phyloP scores from a whole-genome alignment of 371 early-diverging fungal genomes.

The Choanephora cucurbitarum region DNA sequence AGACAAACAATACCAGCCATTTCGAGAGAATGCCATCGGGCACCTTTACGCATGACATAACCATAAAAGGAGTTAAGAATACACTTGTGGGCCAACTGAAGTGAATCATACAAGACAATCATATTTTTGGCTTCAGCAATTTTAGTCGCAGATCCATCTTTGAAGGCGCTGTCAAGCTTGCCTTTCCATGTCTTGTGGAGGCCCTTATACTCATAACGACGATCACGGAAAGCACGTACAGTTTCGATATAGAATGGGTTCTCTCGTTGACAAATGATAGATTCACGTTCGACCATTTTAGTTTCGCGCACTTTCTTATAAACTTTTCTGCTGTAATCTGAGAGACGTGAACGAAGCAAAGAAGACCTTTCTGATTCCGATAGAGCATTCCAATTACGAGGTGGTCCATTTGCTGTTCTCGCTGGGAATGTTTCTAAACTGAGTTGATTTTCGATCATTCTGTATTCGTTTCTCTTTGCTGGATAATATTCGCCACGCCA shows the following conservation, averaged over 20 bases:
- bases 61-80: constrained; percentile 99
- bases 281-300: constrained; percentile 78
- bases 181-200: constrained; percentile 91
- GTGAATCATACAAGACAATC: constrained; percentile 95
- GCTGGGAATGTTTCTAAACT: constrained; percentile 80
- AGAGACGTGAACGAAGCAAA: constrained; percentile 79
- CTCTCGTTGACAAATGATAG: constrained; percentile 98
- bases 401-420: constrained; percentile 48
- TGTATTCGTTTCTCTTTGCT: constrained; percentile 88
- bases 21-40: constrained; percentile 99
- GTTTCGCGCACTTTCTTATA: constrained; percentile 86
- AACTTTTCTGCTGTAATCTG: constrained; percentile 90
- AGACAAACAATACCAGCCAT: constrained; percentile 99
- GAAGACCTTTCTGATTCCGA: constrained; percentile 66
- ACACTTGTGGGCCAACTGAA: constrained; percentile 99
- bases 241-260: constrained; percentile 99
- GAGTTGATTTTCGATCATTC: constrained; percentile 90
- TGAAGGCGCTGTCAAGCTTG: constrained; percentile 72
- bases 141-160: constrained; percentile 68
- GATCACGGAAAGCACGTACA: constrained; percentile 97
- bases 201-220: constrained; percentile 98
- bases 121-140: constrained; percentile 91
- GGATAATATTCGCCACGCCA: constrained; percentile 98
- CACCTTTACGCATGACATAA: constrained; percentile 99
- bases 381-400: constrained; percentile 73